A percentile compares a stretch with the other conserved stretches of the same genome.
Conservation (phyloP, 179 eudicot genomes). For the Drosera spatulata region DNA sequence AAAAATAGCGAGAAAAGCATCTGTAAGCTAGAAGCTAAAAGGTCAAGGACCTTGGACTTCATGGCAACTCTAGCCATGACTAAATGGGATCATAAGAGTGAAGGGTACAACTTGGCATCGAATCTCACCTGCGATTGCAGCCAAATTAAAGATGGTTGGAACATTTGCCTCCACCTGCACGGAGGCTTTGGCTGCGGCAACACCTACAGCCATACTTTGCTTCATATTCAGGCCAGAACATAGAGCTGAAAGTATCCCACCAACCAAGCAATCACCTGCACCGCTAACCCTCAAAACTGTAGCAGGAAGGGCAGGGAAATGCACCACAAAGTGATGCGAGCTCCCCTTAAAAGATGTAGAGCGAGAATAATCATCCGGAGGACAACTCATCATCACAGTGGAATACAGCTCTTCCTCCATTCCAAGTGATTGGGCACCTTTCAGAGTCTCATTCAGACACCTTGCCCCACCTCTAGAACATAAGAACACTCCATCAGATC, state of each 20-base stretch:
- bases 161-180: constrained; percentile 66
- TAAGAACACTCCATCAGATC: constrained; percentile 68
- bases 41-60: not conserved
- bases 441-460: constrained; percentile 14
- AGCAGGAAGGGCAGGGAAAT: constrained; percentile 79
- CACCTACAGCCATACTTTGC: constrained; percentile 87
- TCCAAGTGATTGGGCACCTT: constrained; percentile 8
- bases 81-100: not conserved
- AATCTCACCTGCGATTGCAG: constrained; percentile 53
- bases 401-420: constrained; percentile 31
- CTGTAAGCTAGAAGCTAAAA: too few relatives aligned
- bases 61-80: not conserved
- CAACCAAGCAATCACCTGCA: constrained; percentile 97
- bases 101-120: not conserved
- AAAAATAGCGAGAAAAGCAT: too few relatives aligned
- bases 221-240: constrained; percentile 71
- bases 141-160: constrained; percentile 34
- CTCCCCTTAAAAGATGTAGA: constrained; percentile 18
- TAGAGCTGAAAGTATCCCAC: constrained; percentile 65
- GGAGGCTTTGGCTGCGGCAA: constrained; percentile 84
- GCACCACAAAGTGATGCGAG: constrained; percentile 36
- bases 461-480: constrained; percentile 42
- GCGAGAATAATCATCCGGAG: constrained; percentile 21
- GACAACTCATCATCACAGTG: constrained; percentile 39
- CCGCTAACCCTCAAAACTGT: constrained; percentile 74